Base-by-base conservation (phyloP, 78 protist genomes). In the Emiliania huxleyi region DNA sequence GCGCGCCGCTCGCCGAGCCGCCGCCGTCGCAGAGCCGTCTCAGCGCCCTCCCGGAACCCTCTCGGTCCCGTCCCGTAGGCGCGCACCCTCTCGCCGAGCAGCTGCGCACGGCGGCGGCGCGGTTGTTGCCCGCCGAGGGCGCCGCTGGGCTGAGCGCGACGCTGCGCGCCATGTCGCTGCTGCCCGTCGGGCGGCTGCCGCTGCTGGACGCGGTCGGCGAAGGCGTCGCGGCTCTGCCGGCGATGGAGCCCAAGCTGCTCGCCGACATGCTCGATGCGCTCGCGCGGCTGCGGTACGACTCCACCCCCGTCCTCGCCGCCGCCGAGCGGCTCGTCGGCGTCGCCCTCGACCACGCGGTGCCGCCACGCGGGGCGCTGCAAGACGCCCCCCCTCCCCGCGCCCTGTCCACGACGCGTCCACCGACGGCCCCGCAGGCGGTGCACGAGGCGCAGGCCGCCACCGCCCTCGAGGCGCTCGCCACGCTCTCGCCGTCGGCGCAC, bases 391-490 rank as follows among this genome's bases (percentile, higher is more conserved):
- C n/a, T n/a, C n/a, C n/a, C n/a, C n/a, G n/a, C n/a, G n/a, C n/a
- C n/a, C n/a, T n/a, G n/a, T n/a, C n/a, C n/a, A n/a, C n/a, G n/a
- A n/a, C n/a, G n/a, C n/a, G n/a, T n/a, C n/a, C n/a, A n/a, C n/a
- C n/a, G n/a, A n/a, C n/a, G n/a, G n/a, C n/a, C n/a, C n/a, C n/a
- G n/a, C n/a, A n/a, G n/a, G 81, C 8, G 37, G 29, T 71, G 81
- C 81, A 71, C 81, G 81, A 71, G 42, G 81, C 81, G 81, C 81
- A 71, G 81, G 81, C 81, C 43, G 3, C n/a, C 45, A 18, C 33
- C 42, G 23, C 23, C 23, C 35, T 71, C 42, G 81, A 71, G 42
- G 37, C 43, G 23, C 12, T 71, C 21, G 37, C n/a, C 81, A 40
- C 81, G 42, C 23, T 71, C 33, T 22, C 5, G 35, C 8, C 15